These are phyloP conservation scores for Podospora appendiculata DNA, from an alignment of 495 filamentous ascomycete species.

Conservation along the genomic window DNA sequence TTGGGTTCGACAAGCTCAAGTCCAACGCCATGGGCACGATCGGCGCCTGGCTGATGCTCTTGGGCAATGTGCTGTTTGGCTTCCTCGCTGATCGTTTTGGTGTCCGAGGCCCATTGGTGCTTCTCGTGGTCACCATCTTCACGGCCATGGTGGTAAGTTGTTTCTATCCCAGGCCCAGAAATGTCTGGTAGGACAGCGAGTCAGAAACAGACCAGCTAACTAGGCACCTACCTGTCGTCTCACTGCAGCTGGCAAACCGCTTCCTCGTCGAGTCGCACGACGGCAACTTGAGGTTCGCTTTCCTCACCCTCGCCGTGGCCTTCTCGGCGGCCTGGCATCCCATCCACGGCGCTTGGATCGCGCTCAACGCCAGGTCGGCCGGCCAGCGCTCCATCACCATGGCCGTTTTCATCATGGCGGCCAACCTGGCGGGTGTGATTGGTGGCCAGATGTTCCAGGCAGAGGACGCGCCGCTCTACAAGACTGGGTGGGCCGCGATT, in stretches of 20 bases:
- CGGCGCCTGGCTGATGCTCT: slow-evolving; percentile 23
- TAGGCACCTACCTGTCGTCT: neutral
- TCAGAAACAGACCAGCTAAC: neutral
- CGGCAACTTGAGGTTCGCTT: slow-evolving; percentile 33
- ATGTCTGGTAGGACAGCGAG: too few species aligned
- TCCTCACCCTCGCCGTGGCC: slow-evolving; percentile 38
- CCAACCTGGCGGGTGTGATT: slow-evolving; percentile 44
- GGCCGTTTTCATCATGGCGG: slow-evolving; percentile 47
- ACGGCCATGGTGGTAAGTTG: neutral
- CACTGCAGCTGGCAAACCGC: slow-evolving; percentile 16
- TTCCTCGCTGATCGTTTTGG: slow-evolving; percentile 25
- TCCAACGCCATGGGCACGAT: slow-evolving; percentile 47
- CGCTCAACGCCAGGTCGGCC: slow-evolving; percentile 23
- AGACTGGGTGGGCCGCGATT: slow-evolving; percentile 19
- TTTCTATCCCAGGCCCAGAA: neutral
- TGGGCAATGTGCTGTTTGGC: slow-evolving; percentile 37
- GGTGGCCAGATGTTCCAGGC: slow-evolving; percentile 49
- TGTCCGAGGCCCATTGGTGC: slow-evolving; percentile 13
- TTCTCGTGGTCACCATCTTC: neutral
- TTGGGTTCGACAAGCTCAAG: slow-evolving; percentile 41
- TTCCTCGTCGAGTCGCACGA: slow-evolving; percentile 37
- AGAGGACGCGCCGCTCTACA: slow-evolving; percentile 43
- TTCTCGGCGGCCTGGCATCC: slow-evolving; percentile 44
- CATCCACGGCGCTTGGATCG: slow-evolving; percentile 30
- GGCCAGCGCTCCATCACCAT: slow-evolving; percentile 33